Percentiles rank a stretch among this genome's conserved stretches.
Evolutionary conservation across 2,329 filamentous ascomycete species (phyloP).

Genomic region (Waltergamsia citrina): DNA sequence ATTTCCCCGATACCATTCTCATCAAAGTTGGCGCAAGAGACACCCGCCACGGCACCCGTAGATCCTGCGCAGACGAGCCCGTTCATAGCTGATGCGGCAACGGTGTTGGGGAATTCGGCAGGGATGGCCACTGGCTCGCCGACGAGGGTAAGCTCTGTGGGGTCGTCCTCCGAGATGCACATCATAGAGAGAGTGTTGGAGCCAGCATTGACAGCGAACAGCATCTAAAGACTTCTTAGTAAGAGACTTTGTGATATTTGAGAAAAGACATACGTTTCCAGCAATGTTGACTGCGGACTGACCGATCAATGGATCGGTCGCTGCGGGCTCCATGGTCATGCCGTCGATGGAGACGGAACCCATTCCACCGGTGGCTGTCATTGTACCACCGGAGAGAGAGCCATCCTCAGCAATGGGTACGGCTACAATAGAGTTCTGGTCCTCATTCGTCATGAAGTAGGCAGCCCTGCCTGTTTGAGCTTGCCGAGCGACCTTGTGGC

Average conservation of each 20-base stretch:
- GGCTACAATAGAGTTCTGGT: slow-evolving; percentile 37
- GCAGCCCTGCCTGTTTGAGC: slow-evolving; percentile 42
- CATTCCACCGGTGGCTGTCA: slow-evolving; percentile 34
- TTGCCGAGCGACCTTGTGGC: too few species aligned
- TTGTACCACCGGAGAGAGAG: slow-evolving; percentile 28
- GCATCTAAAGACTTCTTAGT: slow-evolving; percentile 20
- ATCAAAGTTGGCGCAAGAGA: slow-evolving; percentile 31
- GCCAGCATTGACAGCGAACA: slow-evolving; percentile 37
- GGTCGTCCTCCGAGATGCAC: slow-evolving; percentile 26
- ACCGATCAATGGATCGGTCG: slow-evolving; percentile 38
- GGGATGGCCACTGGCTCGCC: slow-evolving; percentile 31
- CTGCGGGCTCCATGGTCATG: slow-evolving; percentile 23
- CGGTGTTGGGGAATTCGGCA: slow-evolving; percentile 43
- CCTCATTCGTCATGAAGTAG: slow-evolving; percentile 47
- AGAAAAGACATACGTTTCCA: slow-evolving; percentile 34
- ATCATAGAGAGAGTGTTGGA: slow-evolving; percentile 14
- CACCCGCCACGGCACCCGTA: slow-evolving; percentile 30
- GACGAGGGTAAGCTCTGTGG: slow-evolving; percentile 32
- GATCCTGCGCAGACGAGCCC: slow-evolving; percentile 35
- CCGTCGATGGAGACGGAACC: slow-evolving; percentile 33
- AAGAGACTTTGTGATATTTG: not conserved
- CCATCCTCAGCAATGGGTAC: slow-evolving; percentile 37
- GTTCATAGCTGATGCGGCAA: slow-evolving; percentile 33
- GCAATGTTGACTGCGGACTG: slow-evolving; percentile 40
- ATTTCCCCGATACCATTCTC: slow-evolving; percentile 26